Evolutionary conservation across 139 green algal genomes (phyloP).

Genomic region (Coccomyxa sp.): DNA sequence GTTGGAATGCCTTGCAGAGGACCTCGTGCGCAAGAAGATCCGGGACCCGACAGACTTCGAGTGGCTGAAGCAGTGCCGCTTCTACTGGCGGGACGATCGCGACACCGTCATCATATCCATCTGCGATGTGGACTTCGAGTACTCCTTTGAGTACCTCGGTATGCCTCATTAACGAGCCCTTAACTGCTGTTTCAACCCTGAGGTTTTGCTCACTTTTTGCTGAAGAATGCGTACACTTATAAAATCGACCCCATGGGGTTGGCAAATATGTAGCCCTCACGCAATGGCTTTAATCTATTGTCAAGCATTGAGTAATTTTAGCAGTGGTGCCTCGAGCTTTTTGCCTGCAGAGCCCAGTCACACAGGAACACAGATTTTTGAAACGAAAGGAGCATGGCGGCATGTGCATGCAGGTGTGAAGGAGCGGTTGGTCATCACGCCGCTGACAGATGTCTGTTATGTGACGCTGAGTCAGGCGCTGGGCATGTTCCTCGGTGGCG

Average conservation of each 20-base stretch:
- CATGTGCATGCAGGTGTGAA: slow-evolving; percentile 65
- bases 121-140: slow-evolving; percentile 97
- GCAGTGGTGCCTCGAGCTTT: no score
- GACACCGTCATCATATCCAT: slow-evolving; percentile 94
- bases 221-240: no score
- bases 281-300: no score
- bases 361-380: no score
- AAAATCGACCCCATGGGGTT: no score
- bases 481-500: slow-evolving; percentile 93
- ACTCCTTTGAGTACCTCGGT: slow-evolving; percentile 90
- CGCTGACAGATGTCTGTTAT: slow-evolving; percentile 95
- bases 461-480: slow-evolving; percentile 92
- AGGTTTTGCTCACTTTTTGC: no score
- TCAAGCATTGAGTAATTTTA: no score
- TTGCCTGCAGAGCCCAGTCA: no score
- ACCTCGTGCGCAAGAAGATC: slow-evolving; percentile 87
- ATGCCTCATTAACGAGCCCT: no score
- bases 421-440: slow-evolving; percentile 94
- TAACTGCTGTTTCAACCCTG: no score
- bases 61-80: slow-evolving; percentile 93
- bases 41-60: slow-evolving; percentile 96
- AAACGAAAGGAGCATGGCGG: no score
- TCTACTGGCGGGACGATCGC: slow-evolving; percentile 93
- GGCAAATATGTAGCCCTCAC: no score
- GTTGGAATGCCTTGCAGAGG: slow-evolving; percentile 46